Evolutionary conservation across 495 filamentous ascomycete genomes (phyloP).

Genomic region (Glutinoglossum americanum): DNA sequence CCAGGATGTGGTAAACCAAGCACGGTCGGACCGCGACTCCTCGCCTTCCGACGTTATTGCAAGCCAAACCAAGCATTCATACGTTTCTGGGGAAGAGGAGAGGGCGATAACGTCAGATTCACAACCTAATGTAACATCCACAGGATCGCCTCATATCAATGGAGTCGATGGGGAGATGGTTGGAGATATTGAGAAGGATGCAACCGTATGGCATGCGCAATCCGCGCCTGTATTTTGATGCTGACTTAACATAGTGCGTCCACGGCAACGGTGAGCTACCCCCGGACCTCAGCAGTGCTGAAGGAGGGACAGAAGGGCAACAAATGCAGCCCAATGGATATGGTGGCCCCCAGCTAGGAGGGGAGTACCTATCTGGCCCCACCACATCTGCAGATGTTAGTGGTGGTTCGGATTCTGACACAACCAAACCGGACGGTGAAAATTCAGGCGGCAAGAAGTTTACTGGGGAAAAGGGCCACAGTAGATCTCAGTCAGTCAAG

Average conservation of each 20-base stretch:
- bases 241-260: not conserved
- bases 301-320: not conserved
- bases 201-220: not conserved
- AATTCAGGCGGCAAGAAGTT: slow-evolving; percentile 19
- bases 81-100: not conserved
- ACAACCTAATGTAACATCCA: not conserved
- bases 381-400: slow-evolving; percentile 20
- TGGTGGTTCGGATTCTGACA: slow-evolving; percentile 50
- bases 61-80: slow-evolving; percentile 29
- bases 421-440: slow-evolving; percentile 18
- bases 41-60: slow-evolving; percentile 54
- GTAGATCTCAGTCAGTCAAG: slow-evolving; percentile 43
- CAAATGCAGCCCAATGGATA: slow-evolving; percentile 2
- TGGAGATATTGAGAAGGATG: not conserved
- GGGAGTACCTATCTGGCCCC: slow-evolving; percentile 13
- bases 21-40: slow-evolving; percentile 49
- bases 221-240: not conserved
- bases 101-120: not conserved
- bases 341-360: not conserved
- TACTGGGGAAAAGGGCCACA: slow-evolving; percentile 14
- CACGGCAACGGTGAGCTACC: not conserved
- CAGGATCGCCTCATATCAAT: not conserved
- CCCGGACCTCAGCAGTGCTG: not conserved
- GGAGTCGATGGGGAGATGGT: not conserved
- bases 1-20: slow-evolving; percentile 64